A percentile compares a stretch with the other conserved stretches of the same genome.
phyloP scores from a whole-genome alignment of 2,329 filamentous ascomycete genomes.

The Calonectria naviculata region DNA sequence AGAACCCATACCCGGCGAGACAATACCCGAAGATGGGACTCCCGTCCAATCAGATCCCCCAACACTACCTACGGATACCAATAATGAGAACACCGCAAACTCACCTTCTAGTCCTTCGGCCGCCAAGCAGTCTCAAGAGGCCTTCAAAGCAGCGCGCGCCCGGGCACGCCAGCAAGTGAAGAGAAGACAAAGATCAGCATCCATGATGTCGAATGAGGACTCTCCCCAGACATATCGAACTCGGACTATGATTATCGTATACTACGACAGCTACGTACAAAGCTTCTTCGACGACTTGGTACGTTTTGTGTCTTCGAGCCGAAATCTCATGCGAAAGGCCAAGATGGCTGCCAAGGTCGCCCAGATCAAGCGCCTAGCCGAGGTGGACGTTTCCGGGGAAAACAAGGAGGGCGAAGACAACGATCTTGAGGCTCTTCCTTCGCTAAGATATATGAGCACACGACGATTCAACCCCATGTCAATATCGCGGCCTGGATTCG shows the following conservation, averaged over 20 bases:
- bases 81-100: constrained; percentile 22
- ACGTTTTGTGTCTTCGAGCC: constrained; percentile 80
- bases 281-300: constrained; percentile 85
- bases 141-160: constrained; percentile 53
- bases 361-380: constrained; percentile 69
- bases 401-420: constrained; percentile 53
- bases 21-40: constrained; percentile 33
- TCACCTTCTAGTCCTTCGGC: constrained; percentile 35
- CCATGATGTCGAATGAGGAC: constrained; percentile 62
- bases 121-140: constrained; percentile 54
- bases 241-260: constrained; percentile 85
- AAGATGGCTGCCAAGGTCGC: constrained; percentile 85
- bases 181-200: constrained; percentile 63
- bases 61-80: constrained; percentile 41
- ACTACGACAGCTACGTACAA: constrained; percentile 91
- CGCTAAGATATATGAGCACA: constrained; percentile 53
- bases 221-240: constrained; percentile 70
- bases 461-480: constrained; percentile 46
- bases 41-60: constrained; percentile 20
- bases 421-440: constrained; percentile 48
- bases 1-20: constrained; percentile 25
- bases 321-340: constrained; percentile 88
- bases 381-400: constrained; percentile 66
- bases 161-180: constrained; percentile 59
- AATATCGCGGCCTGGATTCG: constrained; percentile 39